A percentile compares a stretch with the other conserved stretches of the same genome.
These are phyloP conservation scores for Vinca minor DNA, from an alignment of 257 asterid species.

Conservation along the genomic window DNA sequence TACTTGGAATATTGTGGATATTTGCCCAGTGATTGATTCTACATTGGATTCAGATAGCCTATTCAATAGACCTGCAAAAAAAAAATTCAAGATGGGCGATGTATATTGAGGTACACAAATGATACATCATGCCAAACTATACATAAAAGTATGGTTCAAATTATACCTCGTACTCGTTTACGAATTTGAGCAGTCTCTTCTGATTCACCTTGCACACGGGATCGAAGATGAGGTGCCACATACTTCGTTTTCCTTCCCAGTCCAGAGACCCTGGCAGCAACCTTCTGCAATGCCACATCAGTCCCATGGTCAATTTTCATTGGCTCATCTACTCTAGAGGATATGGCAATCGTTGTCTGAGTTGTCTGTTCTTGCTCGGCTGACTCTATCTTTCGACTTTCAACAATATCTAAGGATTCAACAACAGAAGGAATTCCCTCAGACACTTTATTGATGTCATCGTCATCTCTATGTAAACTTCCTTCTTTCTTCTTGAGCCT, in stretches of 20 bases:
- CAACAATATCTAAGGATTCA: conserved; percentile 19
- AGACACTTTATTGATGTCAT: conserved; percentile 43
- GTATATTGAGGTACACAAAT: conserved; percentile 9
- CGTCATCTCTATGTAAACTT: conserved; percentile 38
- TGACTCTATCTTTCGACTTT: conserved; percentile 7
- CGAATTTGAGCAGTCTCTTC: conserved; percentile 64
- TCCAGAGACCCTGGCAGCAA: conserved; percentile 21
- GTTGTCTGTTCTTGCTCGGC: conserved; percentile 24
- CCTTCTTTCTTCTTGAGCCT: conserved; percentile 65
- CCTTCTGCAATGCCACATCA: conserved; percentile 18
- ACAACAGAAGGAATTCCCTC: conserved; percentile 39
- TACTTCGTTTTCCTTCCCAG: conserved; percentile 29
- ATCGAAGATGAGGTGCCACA: conserved; percentile 68
- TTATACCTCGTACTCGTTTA: conserved; percentile 58
- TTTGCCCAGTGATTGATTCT: conserved; percentile 63
- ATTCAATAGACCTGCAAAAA: conserved; percentile 62
- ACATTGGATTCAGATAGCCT: conserved; percentile 76
- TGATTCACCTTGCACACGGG: conserved; percentile 44
- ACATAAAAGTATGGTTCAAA: conserved; percentile 7
- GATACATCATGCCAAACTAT: not conserved
- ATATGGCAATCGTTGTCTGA: conserved; percentile 14
- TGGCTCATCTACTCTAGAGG: conserved; percentile 20
- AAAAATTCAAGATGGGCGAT: conserved; percentile 12
- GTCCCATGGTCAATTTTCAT: conserved; percentile 17
- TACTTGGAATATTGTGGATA: conserved; percentile 51